These are phyloP conservation scores for Blastocystis sp. DNA, from an alignment of 352 stramenopile species.

Conservation along the genomic window DNA sequence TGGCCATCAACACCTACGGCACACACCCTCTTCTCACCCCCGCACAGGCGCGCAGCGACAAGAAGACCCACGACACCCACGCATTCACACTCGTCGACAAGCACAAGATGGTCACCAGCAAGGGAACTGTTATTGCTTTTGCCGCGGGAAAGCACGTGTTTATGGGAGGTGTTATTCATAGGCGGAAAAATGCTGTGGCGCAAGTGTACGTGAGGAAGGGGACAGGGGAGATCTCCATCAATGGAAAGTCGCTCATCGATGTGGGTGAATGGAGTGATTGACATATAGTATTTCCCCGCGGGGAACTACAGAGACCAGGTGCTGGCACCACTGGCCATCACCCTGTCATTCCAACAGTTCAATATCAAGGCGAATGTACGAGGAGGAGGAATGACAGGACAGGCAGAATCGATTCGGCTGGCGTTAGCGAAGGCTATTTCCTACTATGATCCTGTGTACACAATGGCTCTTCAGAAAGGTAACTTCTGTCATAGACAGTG, in stretches of 20 bases:
- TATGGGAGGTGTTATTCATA: neutral
- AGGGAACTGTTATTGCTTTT: neutral
- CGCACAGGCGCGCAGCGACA: no score
- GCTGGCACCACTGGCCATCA: conserved; percentile 67
- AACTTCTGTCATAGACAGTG: neutral
- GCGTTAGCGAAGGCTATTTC: conserved; percentile 84
- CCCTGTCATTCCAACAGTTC: conserved; percentile 72
- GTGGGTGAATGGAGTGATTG: conserved; percentile 75
- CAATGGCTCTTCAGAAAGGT: neutral
- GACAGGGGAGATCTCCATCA: conserved; percentile 80
- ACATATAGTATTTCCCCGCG: conserved; percentile 65
- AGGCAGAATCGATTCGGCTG: conserved; percentile 85
- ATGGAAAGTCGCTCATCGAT: conserved; percentile 85
- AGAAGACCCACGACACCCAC: neutral
- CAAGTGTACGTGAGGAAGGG: conserved; percentile 87
- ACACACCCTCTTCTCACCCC: neutral
- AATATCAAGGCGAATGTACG: conserved; percentile 83
- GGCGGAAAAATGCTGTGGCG: conserved; percentile 85
- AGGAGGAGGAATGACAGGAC: conserved; percentile 83
- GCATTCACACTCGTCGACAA: neutral
- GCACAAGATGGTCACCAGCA: neutral
- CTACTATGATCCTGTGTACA: conserved; percentile 82
- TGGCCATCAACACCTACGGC: conserved; percentile 64
- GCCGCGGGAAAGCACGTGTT: neutral
- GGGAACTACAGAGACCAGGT: conserved; percentile 64